phyloP scores from a whole-genome alignment of 768 basidiomycete species.

The Boletus reticulatus region DNA sequence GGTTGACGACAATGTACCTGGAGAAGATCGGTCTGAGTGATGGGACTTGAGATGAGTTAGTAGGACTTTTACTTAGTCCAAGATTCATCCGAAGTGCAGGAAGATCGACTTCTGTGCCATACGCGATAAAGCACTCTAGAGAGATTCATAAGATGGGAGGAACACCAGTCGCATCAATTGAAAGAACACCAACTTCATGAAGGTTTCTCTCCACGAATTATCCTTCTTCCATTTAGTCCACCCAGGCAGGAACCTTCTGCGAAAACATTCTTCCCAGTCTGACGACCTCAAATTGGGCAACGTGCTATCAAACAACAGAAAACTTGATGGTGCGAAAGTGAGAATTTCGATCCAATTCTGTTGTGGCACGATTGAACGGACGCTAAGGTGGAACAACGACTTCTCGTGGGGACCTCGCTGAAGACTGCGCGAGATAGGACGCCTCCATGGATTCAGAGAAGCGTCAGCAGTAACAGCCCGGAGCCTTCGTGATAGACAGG shows the following conservation, averaged over 20 bases:
- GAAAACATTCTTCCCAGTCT: constrained; percentile 79
- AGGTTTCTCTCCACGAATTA: constrained; percentile 60
- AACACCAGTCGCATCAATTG: background rate
- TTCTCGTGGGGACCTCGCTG: constrained; percentile 45
- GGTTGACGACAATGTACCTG: constrained; percentile 74
- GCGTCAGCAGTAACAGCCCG: constrained; percentile 58
- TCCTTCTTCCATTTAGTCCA: constrained; percentile 72
- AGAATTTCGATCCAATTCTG: constrained; percentile 81
- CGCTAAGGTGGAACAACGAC: constrained; percentile 56
- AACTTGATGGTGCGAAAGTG: constrained; percentile 56
- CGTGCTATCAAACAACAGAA: constrained; percentile 65
- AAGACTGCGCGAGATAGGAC: constrained; percentile 62
- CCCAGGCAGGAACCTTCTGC: constrained; percentile 69
- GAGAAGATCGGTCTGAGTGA: background rate
- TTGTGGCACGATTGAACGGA: constrained; percentile 62
- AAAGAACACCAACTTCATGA: constrained; percentile 52
- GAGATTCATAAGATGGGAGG: constrained; percentile 7
- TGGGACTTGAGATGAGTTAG: background rate
- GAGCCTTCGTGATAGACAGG: constrained; percentile 61
- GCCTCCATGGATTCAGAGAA: constrained; percentile 73
- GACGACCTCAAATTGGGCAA: constrained; percentile 61
- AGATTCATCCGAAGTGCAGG: constrained; percentile 76
- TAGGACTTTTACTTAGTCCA: constrained; percentile 67
- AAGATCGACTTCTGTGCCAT: constrained; percentile 64
- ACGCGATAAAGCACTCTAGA: constrained; percentile 58